Base-by-base conservation (phyloP, 1,284 basidiomycete species). In the Ganoderma boninense region DNA sequence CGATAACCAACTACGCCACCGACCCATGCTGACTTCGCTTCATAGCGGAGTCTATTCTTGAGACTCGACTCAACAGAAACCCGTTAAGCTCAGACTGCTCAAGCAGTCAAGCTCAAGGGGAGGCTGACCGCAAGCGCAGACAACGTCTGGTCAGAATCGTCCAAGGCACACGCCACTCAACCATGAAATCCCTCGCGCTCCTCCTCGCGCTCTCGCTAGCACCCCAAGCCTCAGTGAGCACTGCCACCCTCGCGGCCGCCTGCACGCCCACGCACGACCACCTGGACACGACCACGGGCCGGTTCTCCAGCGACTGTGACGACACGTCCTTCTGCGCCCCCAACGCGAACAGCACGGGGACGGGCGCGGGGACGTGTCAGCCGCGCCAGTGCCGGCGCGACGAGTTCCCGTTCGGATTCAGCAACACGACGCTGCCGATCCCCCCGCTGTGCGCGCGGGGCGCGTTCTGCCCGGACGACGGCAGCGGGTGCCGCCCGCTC, bases 1-100 rank as follows among this genome's bases (percentile, higher is more conserved):
- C 88, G 88, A 89, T 90, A 90, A 91, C 90, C 90, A 92, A 90
- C 90, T 91, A 91, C 90, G 90, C 89, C 89, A 91, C 71, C 77
- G 76, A 76, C 74, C 77, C 77, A 40, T 66, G 6, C 38, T 1
- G 1, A 8, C 7, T 6, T 6, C 7, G 6, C 38, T 10, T 38
- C 10, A 38, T 38, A 6, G 38, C 38, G 10, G 3, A 10, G 2
- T 8, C 38, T 38, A 38, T 38, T 10, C 10, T 38, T 38, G 38
- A 7, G 38, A 4, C 38, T 32, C 29, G 29, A 32, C 29, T 32
- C 29, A 32, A 32, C 29, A 32, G 29, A 32, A 2, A 32, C 29
- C 29, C 29, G 29, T 32, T 32, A 4, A 32, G 29, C 29, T 32
- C 29, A 32, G 29, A 4, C 29, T 32, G 29, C 29, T 32, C 29